phyloP scores from a whole-genome alignment of 2,329 filamentous ascomycete species.

The Gaeumannomyces sp. region DNA sequence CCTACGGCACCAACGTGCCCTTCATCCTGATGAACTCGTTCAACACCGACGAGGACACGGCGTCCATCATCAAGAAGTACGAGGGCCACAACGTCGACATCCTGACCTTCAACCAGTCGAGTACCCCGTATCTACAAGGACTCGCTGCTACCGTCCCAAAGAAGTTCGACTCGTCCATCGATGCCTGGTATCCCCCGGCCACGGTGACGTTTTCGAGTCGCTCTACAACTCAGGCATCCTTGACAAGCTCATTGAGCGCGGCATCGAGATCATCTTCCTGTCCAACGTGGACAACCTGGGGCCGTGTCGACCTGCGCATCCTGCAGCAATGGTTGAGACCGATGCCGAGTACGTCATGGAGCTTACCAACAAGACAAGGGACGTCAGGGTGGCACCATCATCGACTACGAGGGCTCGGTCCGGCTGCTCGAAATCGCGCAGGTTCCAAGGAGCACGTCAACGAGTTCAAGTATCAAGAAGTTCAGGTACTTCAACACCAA shows the following conservation, averaged over 20 bases:
- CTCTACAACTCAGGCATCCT: conserved; percentile 98
- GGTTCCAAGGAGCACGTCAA: conserved; percentile 99
- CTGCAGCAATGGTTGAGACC: conserved; percentile 99
- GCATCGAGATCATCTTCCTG: conserved; percentile 96
- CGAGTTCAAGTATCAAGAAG: conserved; percentile 99
- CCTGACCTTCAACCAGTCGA: conserved; percentile 98
- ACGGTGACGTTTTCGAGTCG: conserved; percentile 98
- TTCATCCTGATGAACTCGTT: conserved; percentile 99
- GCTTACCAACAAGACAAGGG: conserved; percentile 99
- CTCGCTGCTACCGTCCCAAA: conserved; percentile 92
- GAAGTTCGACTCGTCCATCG: conserved; percentile 76
- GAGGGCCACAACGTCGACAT: conserved; percentile 99
- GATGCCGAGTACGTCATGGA: conserved; percentile 99
- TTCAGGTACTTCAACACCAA: conserved; percentile 99
- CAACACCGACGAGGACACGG: conserved; percentile 98
- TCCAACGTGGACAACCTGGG: conserved; percentile 99
- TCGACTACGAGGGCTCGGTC: conserved; percentile 96
- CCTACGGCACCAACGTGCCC: conserved; percentile 92
- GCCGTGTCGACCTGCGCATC: conserved; percentile 97
- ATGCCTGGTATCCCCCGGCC: conserved; percentile 97
- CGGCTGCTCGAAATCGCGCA: conserved; percentile 97
- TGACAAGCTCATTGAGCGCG: conserved; percentile 89
- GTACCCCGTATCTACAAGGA: conserved; percentile 97
- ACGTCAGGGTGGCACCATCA: conserved; percentile 99
- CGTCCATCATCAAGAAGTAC: conserved; percentile 99